Conservation (phyloP, 495 filamentous ascomycete species). For the Penicillium pancosmium region DNA sequence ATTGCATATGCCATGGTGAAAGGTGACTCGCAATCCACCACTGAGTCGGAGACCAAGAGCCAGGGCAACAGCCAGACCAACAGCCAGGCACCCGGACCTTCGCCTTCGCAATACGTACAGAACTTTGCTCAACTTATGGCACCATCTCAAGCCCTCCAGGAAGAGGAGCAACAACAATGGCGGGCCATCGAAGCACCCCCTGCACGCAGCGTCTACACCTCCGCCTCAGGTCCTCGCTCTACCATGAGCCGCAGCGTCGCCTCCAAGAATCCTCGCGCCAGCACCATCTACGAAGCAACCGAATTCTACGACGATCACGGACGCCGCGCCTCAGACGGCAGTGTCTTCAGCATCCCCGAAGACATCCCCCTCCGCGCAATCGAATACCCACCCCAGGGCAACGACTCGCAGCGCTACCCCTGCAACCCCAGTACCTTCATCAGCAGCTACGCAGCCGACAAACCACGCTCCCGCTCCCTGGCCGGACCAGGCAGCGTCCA, state of each 20-base stretch:
- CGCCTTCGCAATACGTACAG: conserved; percentile 27
- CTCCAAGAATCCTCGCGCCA: conserved; percentile 46
- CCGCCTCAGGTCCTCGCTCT: conserved; percentile 35
- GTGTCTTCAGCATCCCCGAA: conserved; percentile 37
- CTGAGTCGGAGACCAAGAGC: conserved; percentile 21
- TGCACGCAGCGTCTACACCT: conserved; percentile 38
- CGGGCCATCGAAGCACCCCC: conserved; percentile 49
- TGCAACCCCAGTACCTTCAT: conserved; percentile 42
- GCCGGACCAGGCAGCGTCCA: conserved; percentile 35
- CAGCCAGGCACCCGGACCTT: conserved; percentile 11
- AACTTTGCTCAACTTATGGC: conserved; percentile 35
- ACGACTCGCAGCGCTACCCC: conserved; percentile 32
- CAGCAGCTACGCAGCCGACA: conserved; percentile 43
- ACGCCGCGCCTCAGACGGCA: conserved; percentile 43
- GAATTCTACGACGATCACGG: conserved; percentile 41
- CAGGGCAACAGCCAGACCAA: conserved; percentile 19
- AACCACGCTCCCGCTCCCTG: conserved; percentile 32
- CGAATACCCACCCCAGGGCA: conserved; percentile 41
- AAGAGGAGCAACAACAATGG: conserved; percentile 27
- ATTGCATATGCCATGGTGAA: conserved; percentile 73
- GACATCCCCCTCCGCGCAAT: conserved; percentile 45
- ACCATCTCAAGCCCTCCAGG: conserved; percentile 27
- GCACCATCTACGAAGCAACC: conserved; percentile 47
- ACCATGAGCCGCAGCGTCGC: conserved; percentile 35
- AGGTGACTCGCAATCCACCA: conserved; percentile 41